Evolutionary conservation across 2,329 filamentous ascomycete genomes (phyloP).

Genomic region (Pestalotiopsis sp.): DNA sequence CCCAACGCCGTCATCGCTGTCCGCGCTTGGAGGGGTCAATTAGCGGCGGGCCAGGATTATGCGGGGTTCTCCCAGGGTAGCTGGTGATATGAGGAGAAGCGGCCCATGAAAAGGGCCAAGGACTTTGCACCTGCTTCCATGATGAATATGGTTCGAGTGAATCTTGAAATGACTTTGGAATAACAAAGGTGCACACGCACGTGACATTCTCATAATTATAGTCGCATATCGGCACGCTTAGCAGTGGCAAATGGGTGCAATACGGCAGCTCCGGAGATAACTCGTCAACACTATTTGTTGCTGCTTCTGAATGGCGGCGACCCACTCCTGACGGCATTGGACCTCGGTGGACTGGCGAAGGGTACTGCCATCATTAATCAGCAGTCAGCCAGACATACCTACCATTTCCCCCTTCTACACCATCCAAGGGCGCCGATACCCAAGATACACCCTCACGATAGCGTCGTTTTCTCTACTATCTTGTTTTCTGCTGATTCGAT

Average conservation of each 20-base stretch:
- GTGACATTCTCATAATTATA: neutral
- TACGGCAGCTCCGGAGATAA: conserved; percentile 2
- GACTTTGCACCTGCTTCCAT: neutral
- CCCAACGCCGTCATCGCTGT: neutral
- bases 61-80: neutral
- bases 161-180: neutral
- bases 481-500: neutral
- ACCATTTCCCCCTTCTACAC: neutral
- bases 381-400: neutral
- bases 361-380: conserved; percentile 7
- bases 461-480: neutral
- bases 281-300: conserved; percentile 1
- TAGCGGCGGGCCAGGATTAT: neutral
- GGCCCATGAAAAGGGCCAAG: neutral
- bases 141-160: neutral
- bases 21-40: neutral
- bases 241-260: neutral
- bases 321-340: conserved; percentile 7
- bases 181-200: neutral
- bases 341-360: neutral
- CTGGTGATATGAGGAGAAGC: neutral
- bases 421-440: too few relatives aligned
- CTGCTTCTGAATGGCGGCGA: neutral
- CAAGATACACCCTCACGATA: neutral
- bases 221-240: neutral